Evolutionary conservation across 306 rosid genomes (phyloP).

Genomic region (Delonix regia): DNA sequence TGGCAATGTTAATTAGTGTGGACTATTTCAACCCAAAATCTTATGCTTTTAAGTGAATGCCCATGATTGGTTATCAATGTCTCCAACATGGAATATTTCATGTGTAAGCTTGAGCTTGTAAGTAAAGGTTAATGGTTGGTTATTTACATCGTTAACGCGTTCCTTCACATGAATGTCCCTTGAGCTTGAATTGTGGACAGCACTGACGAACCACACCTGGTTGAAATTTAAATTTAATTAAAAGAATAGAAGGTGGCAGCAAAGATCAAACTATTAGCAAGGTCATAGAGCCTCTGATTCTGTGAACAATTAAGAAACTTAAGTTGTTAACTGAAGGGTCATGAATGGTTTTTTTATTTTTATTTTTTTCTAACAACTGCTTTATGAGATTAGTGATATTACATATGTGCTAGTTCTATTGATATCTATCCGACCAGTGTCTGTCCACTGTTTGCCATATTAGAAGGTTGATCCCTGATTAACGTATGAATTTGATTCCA

Average conservation of each 20-base stretch:
- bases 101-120: too few species aligned
- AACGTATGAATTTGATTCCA: slow-evolving; percentile 47
- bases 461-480: slow-evolving; percentile 30
- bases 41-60: too few species aligned
- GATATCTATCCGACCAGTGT: slow-evolving; percentile 24
- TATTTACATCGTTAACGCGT: too few species aligned
- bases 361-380: background rate
- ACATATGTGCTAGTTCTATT: slow-evolving; percentile 6
- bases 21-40: too few species aligned
- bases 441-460: slow-evolving; percentile 10
- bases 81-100: too few species aligned
- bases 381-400: background rate
- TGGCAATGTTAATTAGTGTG: background rate
- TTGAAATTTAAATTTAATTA: background rate
- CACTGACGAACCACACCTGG: background rate
- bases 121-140: background rate
- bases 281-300: too few species aligned
- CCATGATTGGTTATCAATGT: too few species aligned
- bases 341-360: background rate
- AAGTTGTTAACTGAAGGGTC: background rate
- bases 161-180: too few species aligned
- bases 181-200: too few species aligned
- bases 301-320: background rate
- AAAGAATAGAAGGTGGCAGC: background rate
- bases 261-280: background rate